A percentile compares a stretch with the other conserved stretches of the same genome.
phyloP scores from a whole-genome alignment of 2,329 filamentous ascomycete species.

The Calycina marina region DNA sequence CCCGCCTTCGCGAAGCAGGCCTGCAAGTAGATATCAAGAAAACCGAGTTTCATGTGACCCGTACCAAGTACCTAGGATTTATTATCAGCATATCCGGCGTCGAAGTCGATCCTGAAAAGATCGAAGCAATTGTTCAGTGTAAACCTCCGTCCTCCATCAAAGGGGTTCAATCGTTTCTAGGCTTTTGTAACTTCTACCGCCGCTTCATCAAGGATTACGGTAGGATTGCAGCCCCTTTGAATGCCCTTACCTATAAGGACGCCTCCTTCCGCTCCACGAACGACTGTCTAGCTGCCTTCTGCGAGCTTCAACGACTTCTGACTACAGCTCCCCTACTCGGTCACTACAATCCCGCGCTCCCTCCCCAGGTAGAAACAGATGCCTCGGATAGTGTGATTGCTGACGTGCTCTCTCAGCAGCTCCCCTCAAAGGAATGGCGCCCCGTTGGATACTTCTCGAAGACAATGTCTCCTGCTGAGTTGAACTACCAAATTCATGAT shows the following conservation, averaged over 20 bases:
- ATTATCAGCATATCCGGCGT: conserved; percentile 2
- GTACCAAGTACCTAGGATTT: conserved; percentile 5
- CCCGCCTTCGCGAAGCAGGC: neutral
- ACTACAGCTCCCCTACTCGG: no score
- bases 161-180: neutral
- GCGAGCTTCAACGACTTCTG: no score
- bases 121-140: no score
- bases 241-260: neutral
- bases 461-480: no score
- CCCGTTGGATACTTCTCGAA: no score
- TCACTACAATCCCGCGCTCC: no score
- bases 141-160: conserved; percentile 3
- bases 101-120: conserved; percentile 2
- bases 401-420: no score
- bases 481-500: no score
- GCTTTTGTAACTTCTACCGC: neutral
- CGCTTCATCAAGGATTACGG: neutral
- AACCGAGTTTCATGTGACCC: neutral
- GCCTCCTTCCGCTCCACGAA: no score
- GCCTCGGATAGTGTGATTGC: neutral
- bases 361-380: neutral
- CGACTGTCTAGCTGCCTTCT: no score
- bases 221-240: neutral
- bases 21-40: conserved; percentile 5
- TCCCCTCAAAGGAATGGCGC: no score